These are phyloP conservation scores for Coprinopsis strossmayeri DNA, from an alignment of 768 basidiomycete species.

Conservation along the genomic window DNA sequence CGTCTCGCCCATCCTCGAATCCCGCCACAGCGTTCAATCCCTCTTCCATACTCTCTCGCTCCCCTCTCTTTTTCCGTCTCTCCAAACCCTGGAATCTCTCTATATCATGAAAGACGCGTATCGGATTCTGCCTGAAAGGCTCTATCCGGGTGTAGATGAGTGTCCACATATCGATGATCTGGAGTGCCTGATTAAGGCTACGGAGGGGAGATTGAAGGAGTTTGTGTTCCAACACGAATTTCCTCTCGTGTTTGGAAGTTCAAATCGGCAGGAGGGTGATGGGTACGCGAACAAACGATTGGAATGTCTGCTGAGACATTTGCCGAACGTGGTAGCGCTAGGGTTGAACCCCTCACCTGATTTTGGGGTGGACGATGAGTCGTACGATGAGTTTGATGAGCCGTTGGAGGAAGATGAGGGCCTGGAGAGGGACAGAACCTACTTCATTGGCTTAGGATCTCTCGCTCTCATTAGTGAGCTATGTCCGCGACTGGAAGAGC, in stretches of 20 bases:
- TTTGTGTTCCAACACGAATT: conserved; percentile 34
- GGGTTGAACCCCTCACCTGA: conserved; percentile 28
- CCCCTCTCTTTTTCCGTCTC: too few relatives aligned
- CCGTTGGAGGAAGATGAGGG: too few relatives aligned
- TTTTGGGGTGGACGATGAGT: neutral
- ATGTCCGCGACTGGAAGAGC: neutral
- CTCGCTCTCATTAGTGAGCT: neutral
- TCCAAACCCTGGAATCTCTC: conserved; percentile 39
- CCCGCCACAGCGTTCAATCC: conserved; percentile 44
- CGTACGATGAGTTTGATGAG: neutral
- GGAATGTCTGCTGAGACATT: too few relatives aligned
- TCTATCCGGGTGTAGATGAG: conserved; percentile 10
- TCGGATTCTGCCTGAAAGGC: neutral
- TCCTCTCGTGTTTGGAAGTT: conserved; percentile 38
- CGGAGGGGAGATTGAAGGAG: conserved; percentile 16
- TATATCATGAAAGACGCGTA: conserved; percentile 28
- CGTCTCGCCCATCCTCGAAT: conserved; percentile 46
- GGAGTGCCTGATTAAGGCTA: conserved; percentile 21
- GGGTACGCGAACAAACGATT: too few relatives aligned
- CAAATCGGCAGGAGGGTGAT: too few relatives aligned
- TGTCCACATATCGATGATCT: conserved; percentile 24
- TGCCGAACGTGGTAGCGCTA: too few relatives aligned
- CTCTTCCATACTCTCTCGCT: too few relatives aligned
- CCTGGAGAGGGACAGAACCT: too few relatives aligned
- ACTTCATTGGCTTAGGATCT: neutral